Conservation (phyloP, 345 rosid species). For the Abelmoschus esculentus region DNA sequence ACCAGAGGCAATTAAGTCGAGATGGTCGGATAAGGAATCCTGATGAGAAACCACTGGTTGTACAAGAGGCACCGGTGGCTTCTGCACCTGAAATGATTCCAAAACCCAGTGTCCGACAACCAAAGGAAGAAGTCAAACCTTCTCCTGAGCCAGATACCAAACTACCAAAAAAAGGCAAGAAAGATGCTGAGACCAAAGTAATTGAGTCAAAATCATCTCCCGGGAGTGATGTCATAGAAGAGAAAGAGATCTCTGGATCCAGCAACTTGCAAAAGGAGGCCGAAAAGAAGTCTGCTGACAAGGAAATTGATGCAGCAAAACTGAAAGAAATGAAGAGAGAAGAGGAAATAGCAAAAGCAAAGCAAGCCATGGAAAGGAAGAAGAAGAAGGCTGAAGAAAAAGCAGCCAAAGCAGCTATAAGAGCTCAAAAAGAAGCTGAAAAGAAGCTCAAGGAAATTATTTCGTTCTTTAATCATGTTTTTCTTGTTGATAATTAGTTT, state of each 20-base stretch:
- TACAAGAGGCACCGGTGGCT: constrained; percentile 29
- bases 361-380: constrained; percentile 92
- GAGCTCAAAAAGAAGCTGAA: constrained; percentile 95
- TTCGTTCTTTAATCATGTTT: background rate
- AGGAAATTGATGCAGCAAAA: constrained; percentile 53
- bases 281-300: constrained; percentile 13
- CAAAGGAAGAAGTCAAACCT: constrained; percentile 56
- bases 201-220: constrained; percentile 25
- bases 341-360: constrained; percentile 85
- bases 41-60: constrained; percentile 54
- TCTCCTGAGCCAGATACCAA: constrained; percentile 35
- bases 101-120: constrained; percentile 46
- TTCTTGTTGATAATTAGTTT: constrained; percentile 7
- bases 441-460: constrained; percentile 76
- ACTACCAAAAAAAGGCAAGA: constrained; percentile 30
- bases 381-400: constrained; percentile 84
- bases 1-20: constrained; percentile 46
- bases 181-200: constrained; percentile 38
- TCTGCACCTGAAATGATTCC: constrained; percentile 30
- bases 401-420: constrained; percentile 76
- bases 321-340: constrained; percentile 83
- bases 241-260: constrained; percentile 31
- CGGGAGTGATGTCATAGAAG: constrained; percentile 28
- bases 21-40: constrained; percentile 66
- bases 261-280: constrained; percentile 31